These are phyloP conservation scores for Aspergillus aculeatinus DNA, from an alignment of 2,329 filamentous ascomycete species.

Conservation along the genomic window DNA sequence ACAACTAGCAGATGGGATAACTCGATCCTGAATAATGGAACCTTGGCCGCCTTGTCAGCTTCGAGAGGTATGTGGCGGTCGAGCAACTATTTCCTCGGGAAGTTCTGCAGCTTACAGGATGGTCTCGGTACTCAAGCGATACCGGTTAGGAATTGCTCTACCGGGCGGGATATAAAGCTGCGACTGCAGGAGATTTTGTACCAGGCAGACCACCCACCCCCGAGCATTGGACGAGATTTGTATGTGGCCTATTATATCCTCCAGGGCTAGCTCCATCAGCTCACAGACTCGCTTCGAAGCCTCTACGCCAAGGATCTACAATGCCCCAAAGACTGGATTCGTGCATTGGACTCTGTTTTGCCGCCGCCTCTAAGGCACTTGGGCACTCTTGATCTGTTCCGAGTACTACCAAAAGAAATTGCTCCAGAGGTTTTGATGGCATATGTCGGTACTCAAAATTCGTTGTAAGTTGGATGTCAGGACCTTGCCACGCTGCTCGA, in stretches of 20 bases:
- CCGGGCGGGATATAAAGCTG: slow-evolving; percentile 34
- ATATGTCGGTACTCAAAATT: slow-evolving; percentile 36
- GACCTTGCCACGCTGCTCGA: background rate
- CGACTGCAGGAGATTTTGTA: slow-evolving; percentile 33
- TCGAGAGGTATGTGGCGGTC: slow-evolving; percentile 29
- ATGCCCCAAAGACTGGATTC: slow-evolving; percentile 34
- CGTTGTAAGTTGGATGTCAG: slow-evolving; percentile 22
- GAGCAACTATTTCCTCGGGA: background rate
- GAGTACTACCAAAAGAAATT: slow-evolving; percentile 34
- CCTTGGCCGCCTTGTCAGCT: slow-evolving; percentile 32
- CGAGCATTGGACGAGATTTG: slow-evolving; percentile 15
- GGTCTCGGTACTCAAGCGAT: slow-evolving; percentile 24
- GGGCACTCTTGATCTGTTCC: slow-evolving; percentile 36
- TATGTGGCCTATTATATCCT: slow-evolving; percentile 26
- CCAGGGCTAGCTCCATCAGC: background rate
- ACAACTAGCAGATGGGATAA: slow-evolving; percentile 29
- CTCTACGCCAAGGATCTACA: slow-evolving; percentile 37
- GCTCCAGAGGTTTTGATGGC: slow-evolving; percentile 40
- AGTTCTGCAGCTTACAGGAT: background rate
- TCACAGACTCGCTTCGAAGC: slow-evolving; percentile 23
- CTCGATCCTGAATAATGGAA: slow-evolving; percentile 29
- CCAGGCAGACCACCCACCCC: slow-evolving; percentile 5
- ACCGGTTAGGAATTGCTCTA: slow-evolving; percentile 36
- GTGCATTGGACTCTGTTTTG: slow-evolving; percentile 29
- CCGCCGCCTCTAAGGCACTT: slow-evolving; percentile 34